Base-by-base conservation (phyloP, 2,329 filamentous ascomycete species). In the Dactylellina sp. region DNA sequence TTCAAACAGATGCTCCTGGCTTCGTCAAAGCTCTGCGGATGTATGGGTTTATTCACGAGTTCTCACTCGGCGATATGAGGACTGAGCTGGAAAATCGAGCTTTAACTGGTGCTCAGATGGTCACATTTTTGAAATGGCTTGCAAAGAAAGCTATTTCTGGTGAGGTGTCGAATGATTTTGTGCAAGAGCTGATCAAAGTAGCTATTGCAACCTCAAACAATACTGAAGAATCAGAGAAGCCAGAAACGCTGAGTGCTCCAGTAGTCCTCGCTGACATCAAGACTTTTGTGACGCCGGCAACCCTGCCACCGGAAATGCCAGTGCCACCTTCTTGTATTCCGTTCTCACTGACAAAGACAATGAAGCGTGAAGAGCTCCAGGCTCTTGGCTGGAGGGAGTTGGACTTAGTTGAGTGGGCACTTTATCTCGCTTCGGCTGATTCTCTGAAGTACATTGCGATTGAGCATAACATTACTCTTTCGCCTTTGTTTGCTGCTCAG, bases 381-480 rank as follows among this genome's bases (percentile, higher is more conserved):
- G 88, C 91, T 14, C 85, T 99, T 7, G 92, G 92, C 0, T 99
- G 95, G 93, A 86, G 89, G 64, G 88, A 94, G 72, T 82, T 99
- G 5, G 91, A 94, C 37, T 86, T 97, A 76, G 87, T 93, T 1
- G 89, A 91, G 22, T 99, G 96, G 95, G 81, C 97, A 22, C 84
- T 88, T 20, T 97, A 90, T 81, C 84, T 99, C 37, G 87, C 89
- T 65, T 88, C 88, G 68, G 83, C 84, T 12, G 84, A 87, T 7
- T 85, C 87, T 3, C 85, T 86, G 63, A 86, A 86, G 55, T 71
- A 80, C 24, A 83, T 89, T 39, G 79, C 86, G 2, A 83, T 87
- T 2, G 85, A 89, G 1, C 86, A 92, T 77, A 89, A 91, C 79
- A 83, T 98, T 6, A 91, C 89, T 0, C 86, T 85, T 61, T 90